Base-by-base conservation (phyloP, 352 stramenopile genomes). In the Globisporangium spinosum region DNA sequence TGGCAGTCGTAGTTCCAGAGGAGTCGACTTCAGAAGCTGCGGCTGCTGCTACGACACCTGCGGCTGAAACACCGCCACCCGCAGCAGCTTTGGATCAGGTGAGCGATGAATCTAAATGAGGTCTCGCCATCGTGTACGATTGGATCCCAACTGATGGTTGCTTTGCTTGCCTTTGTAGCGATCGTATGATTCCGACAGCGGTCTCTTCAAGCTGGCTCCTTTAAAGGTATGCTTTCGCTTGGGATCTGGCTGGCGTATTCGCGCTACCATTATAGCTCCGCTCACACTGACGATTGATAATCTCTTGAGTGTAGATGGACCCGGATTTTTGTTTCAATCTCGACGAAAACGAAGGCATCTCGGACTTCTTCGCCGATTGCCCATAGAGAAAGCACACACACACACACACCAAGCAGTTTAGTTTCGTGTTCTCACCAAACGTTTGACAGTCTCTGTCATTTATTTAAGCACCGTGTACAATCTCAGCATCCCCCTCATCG, bases 271-370 rank as follows among this genome's bases (percentile, higher is more conserved):
- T 43, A 43, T 43, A 43, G 10, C 5, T 22, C 4, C 29, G 29
- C 29, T 32, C 3, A 32, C 29, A 32, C 29, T 32, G 29, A 32
- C 29, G 4, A 32, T 32, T 32, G 29, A 32, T 32, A 32, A 32
- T 32, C 29, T 32, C 4, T 32, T 8, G 29, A 32, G 29, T 32
- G 38, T 67, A 93, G 84, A 85, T 87, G 58, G 88, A 96, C 75
- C 88, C 88, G 40, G 88, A 96, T 73, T 96, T 96, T 62, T 92
- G 83, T 73, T 96, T 96, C 72, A 96, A 94, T 65, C 72, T 96
- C 40, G 87, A 94, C 64, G 87, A 94, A 58, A 93, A 71, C 58
- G 88, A 94, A 80, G 87, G 88, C 53, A 93, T 94, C 47, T 94
- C 87, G 47, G 88, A 96, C 66, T 96, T 96, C 65, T 96, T 96